A percentile compares a stretch with the other conserved stretches of the same genome.
These are phyloP conservation scores for Taxillus chinensis DNA, from an alignment of 164 flowering plant genomes.

Conservation along the genomic window DNA sequence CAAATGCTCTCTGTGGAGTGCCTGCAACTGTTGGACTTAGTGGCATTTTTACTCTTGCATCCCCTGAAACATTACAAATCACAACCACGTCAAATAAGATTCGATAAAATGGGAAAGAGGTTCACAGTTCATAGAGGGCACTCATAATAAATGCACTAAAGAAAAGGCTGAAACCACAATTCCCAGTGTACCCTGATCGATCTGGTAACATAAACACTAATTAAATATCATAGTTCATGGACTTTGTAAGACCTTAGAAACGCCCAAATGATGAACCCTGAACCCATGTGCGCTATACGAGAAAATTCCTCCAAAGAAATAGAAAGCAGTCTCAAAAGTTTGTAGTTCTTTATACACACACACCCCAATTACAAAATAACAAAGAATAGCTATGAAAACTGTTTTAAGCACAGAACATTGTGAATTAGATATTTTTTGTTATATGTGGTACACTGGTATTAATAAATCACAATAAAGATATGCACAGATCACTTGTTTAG, in stretches of 20 bases:
- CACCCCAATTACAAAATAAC: neutral
- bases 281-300: too few species aligned
- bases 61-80: conserved; percentile 37
- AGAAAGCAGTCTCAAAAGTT: too few species aligned
- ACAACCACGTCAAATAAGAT: neutral
- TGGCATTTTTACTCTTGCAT: conserved; percentile 80
- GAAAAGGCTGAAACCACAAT: too few species aligned
- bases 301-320: too few species aligned
- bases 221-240: neutral
- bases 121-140: neutral
- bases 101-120: neutral
- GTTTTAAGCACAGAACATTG: neutral
- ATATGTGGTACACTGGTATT: neutral
- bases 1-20: conserved; percentile 50
- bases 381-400: neutral
- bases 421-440: neutral
- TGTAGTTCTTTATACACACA: too few species aligned
- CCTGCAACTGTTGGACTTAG: conserved; percentile 75
- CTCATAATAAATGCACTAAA: neutral
- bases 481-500: neutral
- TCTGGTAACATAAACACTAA: too few species aligned
- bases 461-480: neutral
- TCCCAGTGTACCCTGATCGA: too few species aligned
- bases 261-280: neutral
- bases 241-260: neutral